Percentiles rank a stretch among this genome's conserved stretches.
These are phyloP conservation scores for Puccinia brachypodii DNA, from an alignment of 1,284 basidiomycete species.

Conservation along the genomic window DNA sequence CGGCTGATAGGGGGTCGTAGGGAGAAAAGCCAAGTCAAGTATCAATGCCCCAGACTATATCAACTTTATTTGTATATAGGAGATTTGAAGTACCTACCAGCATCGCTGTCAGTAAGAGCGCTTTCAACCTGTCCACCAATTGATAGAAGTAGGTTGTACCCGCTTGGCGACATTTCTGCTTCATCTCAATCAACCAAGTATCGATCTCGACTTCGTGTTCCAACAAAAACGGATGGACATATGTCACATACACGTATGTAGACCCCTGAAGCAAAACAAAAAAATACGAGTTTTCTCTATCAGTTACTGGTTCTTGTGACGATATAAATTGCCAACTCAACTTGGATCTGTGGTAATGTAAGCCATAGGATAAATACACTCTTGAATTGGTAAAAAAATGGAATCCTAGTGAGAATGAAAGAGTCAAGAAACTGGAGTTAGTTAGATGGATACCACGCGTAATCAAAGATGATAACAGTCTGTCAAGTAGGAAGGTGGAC, in stretches of 20 bases:
- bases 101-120: slow-evolving; percentile 19
- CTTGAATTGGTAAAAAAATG: slow-evolving; percentile 43
- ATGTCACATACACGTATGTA: slow-evolving; percentile 43
- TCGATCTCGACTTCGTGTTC: slow-evolving; percentile 47
- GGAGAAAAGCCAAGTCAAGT: not conserved
- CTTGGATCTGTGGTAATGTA: slow-evolving; percentile 47
- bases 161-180: slow-evolving; percentile 25
- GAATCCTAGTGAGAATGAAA: slow-evolving; percentile 18
- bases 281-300: not conserved
- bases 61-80: too few relatives aligned
- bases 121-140: slow-evolving; percentile 40
- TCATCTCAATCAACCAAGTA: slow-evolving; percentile 35
- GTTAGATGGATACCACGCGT: not conserved
- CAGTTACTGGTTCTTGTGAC: not conserved
- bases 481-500: not conserved
- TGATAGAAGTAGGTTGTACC: slow-evolving; percentile 37
- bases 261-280: slow-evolving; percentile 21
- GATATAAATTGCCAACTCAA: not conserved
- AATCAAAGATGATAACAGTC: too few relatives aligned
- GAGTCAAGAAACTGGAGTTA: not conserved
- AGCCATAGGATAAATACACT: slow-evolving; percentile 44
- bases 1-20: slow-evolving; percentile 10
- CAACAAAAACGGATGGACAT: slow-evolving; percentile 44
- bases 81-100: not conserved
- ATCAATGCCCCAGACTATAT: too few relatives aligned